phyloP scores from a whole-genome alignment of 208 protist genomes.

The Trypanosoma avium region DNA sequence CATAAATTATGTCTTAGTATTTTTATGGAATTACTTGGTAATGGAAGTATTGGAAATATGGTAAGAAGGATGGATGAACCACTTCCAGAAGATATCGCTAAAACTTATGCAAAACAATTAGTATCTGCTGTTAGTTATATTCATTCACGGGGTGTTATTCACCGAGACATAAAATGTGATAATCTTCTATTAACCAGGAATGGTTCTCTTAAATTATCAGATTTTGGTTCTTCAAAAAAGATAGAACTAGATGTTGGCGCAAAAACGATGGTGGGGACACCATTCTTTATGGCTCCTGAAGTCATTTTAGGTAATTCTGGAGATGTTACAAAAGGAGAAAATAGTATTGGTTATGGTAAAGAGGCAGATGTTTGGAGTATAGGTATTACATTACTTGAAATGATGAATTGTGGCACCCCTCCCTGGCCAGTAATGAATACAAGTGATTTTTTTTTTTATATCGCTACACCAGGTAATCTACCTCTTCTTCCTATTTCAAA shows the following conservation, averaged over 20 bases:
- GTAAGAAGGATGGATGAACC: background rate
- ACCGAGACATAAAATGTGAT: background rate
- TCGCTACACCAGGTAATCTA: background rate
- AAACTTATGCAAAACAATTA: background rate
- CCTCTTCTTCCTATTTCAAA: background rate
- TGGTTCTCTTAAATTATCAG: background rate
- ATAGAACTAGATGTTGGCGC: background rate
- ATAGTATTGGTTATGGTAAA: slow-evolving; percentile 20
- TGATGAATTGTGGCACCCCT: slow-evolving; percentile 6
- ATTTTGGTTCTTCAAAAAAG: background rate
- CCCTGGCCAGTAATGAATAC: background rate
- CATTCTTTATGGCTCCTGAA: slow-evolving; percentile 48
- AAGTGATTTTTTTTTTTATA: background rate
- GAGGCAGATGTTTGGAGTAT: slow-evolving; percentile 37
- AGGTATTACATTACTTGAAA: slow-evolving; percentile 29
- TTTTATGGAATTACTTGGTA: background rate
- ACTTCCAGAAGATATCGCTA: background rate
- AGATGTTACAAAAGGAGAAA: background rate
- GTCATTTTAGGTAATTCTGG: slow-evolving; percentile 17
- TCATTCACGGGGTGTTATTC: background rate
- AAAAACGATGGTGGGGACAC: slow-evolving; percentile 28
- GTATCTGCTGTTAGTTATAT: background rate
- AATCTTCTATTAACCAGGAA: background rate
- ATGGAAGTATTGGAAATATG: background rate
- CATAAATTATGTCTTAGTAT: background rate